Conservation (phyloP, 768 basidiomycete species). For the Suillus cothurnatus region DNA sequence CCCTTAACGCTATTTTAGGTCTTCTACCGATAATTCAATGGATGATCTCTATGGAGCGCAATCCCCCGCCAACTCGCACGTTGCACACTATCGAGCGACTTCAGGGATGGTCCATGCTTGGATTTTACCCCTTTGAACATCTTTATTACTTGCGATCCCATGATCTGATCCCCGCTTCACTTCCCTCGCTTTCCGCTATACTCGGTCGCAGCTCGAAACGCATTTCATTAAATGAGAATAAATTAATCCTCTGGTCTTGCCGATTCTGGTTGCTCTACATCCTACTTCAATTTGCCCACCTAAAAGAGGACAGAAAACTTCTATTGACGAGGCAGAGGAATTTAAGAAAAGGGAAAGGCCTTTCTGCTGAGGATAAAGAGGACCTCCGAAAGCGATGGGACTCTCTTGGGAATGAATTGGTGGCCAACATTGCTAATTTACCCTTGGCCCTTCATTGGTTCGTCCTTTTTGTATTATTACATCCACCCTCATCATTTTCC, state of each 20-base stretch:
- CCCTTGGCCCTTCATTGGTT: constrained; percentile 84
- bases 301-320: constrained; percentile 66
- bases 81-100: constrained; percentile 78
- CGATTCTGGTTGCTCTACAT: constrained; percentile 85
- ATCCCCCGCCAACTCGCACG: constrained; percentile 66
- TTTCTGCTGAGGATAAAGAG: constrained; percentile 51
- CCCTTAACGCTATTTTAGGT: constrained; percentile 41
- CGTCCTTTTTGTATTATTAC: constrained; percentile 27
- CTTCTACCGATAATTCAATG: constrained; percentile 82
- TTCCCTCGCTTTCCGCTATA: constrained; percentile 48
- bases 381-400: constrained; percentile 64
- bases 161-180: constrained; percentile 55
- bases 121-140: constrained; percentile 80
- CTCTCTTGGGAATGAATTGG: constrained; percentile 69
- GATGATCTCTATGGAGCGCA: constrained; percentile 76
- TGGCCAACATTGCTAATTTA: constrained; percentile 75
- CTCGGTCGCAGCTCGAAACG: constrained; percentile 44
- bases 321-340: constrained; percentile 57
- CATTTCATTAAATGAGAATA: constrained; percentile 47
- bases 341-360: constrained; percentile 59
- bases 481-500: constrained; percentile 6
- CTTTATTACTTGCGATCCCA: constrained; percentile 66
- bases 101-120: constrained; percentile 74
- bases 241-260: constrained; percentile 68
- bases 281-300: constrained; percentile 72